phyloP scores from a whole-genome alignment of 2,329 filamentous ascomycete genomes.

The Teratosphaeria destructans region DNA sequence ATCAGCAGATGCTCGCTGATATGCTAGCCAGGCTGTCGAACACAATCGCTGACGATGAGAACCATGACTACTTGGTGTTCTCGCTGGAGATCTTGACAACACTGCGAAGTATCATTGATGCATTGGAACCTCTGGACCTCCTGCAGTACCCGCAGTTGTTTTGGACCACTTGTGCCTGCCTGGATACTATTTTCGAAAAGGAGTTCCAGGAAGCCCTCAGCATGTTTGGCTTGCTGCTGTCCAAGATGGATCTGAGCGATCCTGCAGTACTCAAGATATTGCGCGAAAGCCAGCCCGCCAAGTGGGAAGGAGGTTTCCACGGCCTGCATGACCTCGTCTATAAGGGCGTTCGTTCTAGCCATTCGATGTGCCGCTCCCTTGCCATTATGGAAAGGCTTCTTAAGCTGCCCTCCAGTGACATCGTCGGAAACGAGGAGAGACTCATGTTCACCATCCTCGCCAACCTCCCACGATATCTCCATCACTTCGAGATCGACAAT shows the following conservation, averaged over 20 bases:
- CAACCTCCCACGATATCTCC: slow-evolving; percentile 79
- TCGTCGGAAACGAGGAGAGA: slow-evolving; percentile 73
- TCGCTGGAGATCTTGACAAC: slow-evolving; percentile 97
- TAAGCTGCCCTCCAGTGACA: slow-evolving; percentile 62
- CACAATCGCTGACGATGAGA: slow-evolving; percentile 89
- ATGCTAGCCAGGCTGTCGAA: slow-evolving; percentile 94
- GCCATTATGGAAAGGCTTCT: slow-evolving; percentile 69
- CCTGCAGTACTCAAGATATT: slow-evolving; percentile 59
- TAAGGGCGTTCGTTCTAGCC: slow-evolving; percentile 81
- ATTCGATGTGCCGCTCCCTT: slow-evolving; percentile 69
- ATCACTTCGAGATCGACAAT: slow-evolving; percentile 59
- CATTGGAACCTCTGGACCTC: slow-evolving; percentile 67
- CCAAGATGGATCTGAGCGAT: slow-evolving; percentile 71
- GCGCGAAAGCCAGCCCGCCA: slow-evolving; percentile 65
- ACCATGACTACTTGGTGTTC: slow-evolving; percentile 81
- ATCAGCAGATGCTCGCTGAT: slow-evolving; percentile 89
- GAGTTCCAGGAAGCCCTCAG: slow-evolving; percentile 86
- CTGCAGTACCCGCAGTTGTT: slow-evolving; percentile 90
- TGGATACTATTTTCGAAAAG: slow-evolving; percentile 92
- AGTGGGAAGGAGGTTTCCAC: slow-evolving; percentile 83
- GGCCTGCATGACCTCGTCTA: slow-evolving; percentile 78
- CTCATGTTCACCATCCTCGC: slow-evolving; percentile 79
- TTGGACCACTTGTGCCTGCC: slow-evolving; percentile 92
- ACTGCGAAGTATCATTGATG: slow-evolving; percentile 79
- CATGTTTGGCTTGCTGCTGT: slow-evolving; percentile 80